Conservation (phyloP, 164 flowering plant species). For the Kingdonia uniflora region DNA sequence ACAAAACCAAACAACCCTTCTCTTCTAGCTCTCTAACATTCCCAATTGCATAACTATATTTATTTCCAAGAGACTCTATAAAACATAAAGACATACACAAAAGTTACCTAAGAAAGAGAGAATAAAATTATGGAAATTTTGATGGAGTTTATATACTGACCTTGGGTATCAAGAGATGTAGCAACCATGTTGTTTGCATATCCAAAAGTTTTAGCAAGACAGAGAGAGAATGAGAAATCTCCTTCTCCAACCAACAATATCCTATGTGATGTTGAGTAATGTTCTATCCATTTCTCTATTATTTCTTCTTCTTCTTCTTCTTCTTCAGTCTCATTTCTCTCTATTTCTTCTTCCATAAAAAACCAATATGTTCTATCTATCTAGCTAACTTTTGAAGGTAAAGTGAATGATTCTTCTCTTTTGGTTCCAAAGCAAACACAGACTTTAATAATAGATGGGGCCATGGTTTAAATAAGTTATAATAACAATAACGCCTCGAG, state of each 20-base stretch:
- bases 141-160: conserved; percentile 13
- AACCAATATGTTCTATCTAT: no score
- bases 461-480: no score
- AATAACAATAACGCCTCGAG: no score
- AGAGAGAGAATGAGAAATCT: conserved; percentile 44
- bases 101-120: background rate
- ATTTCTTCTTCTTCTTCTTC: conserved; percentile 5
- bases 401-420: no score
- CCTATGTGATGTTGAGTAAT: conserved; percentile 30
- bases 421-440: no score
- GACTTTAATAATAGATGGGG: no score
- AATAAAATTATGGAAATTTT: background rate
- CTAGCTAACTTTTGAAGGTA: no score
- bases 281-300: conserved; percentile 25
- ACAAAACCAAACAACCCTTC: conserved; percentile 31
- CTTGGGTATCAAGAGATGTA: conserved; percentile 35
- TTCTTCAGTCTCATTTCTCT: background rate
- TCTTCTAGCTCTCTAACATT: conserved; percentile 38
- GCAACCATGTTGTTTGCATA: conserved; percentile 40
- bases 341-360: background rate
- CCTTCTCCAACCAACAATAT: conserved; percentile 54
- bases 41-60: conserved; percentile 25
- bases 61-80: conserved; percentile 20
- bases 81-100: background rate
- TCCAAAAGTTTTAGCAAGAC: conserved; percentile 35